Conservation (phyloP, 345 rosid genomes). For the Isatis tinctoria region DNA sequence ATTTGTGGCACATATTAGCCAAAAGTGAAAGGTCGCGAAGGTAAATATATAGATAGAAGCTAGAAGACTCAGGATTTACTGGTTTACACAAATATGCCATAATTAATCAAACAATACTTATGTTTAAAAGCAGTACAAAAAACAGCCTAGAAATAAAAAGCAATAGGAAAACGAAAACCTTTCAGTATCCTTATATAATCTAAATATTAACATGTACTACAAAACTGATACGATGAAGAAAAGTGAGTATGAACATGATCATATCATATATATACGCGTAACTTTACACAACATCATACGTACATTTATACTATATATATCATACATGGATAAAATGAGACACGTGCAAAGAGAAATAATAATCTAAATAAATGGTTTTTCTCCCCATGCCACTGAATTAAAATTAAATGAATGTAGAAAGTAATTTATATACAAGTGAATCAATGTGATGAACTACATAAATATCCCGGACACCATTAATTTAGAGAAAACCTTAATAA, state of each 20-base stretch:
- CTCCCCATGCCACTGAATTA: no score
- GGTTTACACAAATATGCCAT: neutral
- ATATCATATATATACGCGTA: slow-evolving; percentile 15
- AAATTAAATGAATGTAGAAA: no score
- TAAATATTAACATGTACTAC: neutral
- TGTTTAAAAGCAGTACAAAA: neutral
- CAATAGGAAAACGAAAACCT: neutral
- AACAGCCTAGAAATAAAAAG: neutral
- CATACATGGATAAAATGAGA: neutral
- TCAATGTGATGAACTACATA: no score
- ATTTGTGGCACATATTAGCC: neutral
- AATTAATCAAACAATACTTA: neutral
- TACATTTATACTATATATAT: neutral
- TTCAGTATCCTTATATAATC: neutral
- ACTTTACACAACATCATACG: slow-evolving; percentile 21
- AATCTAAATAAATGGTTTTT: no score
- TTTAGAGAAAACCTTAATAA: neutral
- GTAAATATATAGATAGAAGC: neutral
- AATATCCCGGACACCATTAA: no score
- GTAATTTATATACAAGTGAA: no score
- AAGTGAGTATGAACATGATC: slow-evolving; percentile 28
- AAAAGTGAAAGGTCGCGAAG: neutral
- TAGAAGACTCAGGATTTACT: neutral
- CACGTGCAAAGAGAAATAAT: neutral
- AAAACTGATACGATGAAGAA: slow-evolving; percentile 4